These are phyloP conservation scores for Boechera divaricarpa DNA, from an alignment of 345 rosid species.

Conservation along the genomic window DNA sequence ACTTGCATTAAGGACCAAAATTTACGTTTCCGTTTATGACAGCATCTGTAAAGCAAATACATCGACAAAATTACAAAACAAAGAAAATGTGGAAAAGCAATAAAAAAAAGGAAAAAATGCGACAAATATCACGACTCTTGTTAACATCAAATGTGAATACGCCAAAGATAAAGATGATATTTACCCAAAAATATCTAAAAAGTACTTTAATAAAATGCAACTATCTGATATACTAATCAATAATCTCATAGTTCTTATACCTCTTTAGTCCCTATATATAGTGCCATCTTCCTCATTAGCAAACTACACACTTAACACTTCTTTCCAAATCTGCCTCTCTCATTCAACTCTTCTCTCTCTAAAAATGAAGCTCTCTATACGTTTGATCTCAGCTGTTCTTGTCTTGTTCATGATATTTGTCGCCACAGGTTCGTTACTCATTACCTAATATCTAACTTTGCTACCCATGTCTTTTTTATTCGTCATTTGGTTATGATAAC, in stretches of 20 bases:
- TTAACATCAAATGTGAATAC: constrained; percentile 3
- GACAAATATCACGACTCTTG: constrained; percentile 12
- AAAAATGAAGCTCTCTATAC: constrained; percentile 45
- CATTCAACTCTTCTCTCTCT: not conserved
- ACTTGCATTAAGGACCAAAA: constrained; percentile 25
- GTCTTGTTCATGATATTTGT: constrained; percentile 42
- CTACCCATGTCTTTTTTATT: not conserved
- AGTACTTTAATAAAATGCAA: not conserved
- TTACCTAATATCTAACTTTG: constrained; percentile 6
- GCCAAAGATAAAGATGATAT: not conserved
- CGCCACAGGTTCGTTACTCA: constrained; percentile 39
- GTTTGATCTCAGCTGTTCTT: constrained; percentile 42
- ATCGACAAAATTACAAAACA: constrained; percentile 25
- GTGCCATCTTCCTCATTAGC: constrained; percentile 16
- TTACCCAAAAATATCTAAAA: constrained; percentile 1
- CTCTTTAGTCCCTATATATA: constrained; percentile 32
- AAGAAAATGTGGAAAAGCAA: constrained; percentile 7
- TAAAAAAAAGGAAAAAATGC: not conserved
- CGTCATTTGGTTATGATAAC: not conserved
- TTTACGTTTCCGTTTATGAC: not conserved
- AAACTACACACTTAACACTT: constrained; percentile 6
- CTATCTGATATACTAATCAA: not conserved
- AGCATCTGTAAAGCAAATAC: constrained; percentile 35
- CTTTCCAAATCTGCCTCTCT: not conserved
- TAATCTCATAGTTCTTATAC: constrained; percentile 18